These are phyloP conservation scores for Cyclanthera cordifolia DNA, from an alignment of 306 rosid genomes.

Conservation along the genomic window DNA sequence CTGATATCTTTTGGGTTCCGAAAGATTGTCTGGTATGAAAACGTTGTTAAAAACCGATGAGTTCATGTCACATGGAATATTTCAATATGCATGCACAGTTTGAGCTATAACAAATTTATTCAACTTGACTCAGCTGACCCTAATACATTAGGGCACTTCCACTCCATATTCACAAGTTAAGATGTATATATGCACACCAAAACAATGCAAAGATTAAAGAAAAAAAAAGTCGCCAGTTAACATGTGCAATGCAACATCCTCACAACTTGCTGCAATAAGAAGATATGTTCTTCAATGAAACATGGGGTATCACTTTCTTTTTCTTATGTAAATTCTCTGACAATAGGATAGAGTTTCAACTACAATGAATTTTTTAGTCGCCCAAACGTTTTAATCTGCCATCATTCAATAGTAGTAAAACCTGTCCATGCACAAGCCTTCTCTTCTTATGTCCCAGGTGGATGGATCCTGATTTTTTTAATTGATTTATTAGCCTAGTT, in stretches of 20 bases:
- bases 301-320: no score
- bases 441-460: no score
- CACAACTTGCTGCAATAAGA: not conserved
- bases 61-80: not conserved
- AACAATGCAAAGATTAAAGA: not conserved
- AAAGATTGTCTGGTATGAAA: conserved; percentile 68
- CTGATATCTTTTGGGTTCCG: conserved; percentile 78
- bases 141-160: not conserved
- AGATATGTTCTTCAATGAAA: no score
- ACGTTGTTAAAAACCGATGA: not conserved
- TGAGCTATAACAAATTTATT: not conserved
- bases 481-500: no score
- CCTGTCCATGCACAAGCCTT: no score
- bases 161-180: not conserved
- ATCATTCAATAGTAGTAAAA: no score
- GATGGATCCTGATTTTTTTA: no score
- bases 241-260: not conserved
- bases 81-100: not conserved
- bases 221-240: not conserved
- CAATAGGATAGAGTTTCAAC: no score
- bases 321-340: no score
- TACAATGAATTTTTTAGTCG: no score
- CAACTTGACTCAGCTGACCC: not conserved
- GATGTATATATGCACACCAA: not conserved
- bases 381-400: no score